Evolutionary conservation across 2,329 filamentous ascomycete genomes (phyloP), one percentile per base, ranked within the genome.

Genomic region (Fusarium sp.): DNA sequence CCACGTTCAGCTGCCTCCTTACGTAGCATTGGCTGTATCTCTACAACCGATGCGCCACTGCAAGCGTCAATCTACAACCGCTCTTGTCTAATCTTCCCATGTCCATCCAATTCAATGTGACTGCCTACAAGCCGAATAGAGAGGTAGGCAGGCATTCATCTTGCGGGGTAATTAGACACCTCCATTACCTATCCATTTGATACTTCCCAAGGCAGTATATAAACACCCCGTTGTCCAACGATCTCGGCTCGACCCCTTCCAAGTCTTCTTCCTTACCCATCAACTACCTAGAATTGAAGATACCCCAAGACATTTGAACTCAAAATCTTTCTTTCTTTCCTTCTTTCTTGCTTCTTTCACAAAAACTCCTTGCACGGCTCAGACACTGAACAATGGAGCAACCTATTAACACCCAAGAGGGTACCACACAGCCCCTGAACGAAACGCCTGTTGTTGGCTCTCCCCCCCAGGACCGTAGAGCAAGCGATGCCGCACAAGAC

Each of bases 391-490:
- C 32, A 35, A 79, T 79, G 78, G 75, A 78, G 49, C 77, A 79
- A 53, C 64, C 68, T 33, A 71, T 78, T 53, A 75, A 77, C 35
- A 72, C 75, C 35, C 73, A 74, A 58, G 75, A 77, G 47, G 66
- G 67, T n/a, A 66, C 71, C n/a, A 70, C 76, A 19, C 71, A 77
- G 42, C 75, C 78, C 33, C 64, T 80, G 70, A 79, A 79, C 69
- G 79, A 81, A 67, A 80, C 82, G 18, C 79, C 80, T 43, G 72
- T 78, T 23, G 60, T 69, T 12, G 73, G 69, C 9, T 75, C 60
- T 23, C 61, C 71, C 42, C 64, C 71, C 6, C 67, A 74, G 60
- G 71, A 74, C 40, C 71, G 71, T 25, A 54, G 71, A 56, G 60
- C 63, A 52, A 74, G 72, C 67, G 66, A 80, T 77, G 73, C 75